These are phyloP conservation scores for Talaromyces adpressus DNA, from an alignment of 495 filamentous ascomycete genomes.

Conservation along the genomic window DNA sequence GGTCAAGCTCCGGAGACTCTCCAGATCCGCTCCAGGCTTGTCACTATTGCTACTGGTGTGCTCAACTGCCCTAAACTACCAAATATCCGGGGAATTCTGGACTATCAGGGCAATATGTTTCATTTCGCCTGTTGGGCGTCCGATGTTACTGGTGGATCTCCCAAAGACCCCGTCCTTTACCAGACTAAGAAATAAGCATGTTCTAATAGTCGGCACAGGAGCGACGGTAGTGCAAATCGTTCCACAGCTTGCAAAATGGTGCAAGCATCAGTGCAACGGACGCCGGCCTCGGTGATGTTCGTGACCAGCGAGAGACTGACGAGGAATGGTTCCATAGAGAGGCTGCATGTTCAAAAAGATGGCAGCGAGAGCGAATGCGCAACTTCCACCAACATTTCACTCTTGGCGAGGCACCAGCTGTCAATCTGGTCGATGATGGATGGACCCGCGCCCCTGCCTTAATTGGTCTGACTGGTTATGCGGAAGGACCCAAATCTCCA, in stretches of 20 bases:
- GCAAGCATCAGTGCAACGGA: slow-evolving; percentile 38
- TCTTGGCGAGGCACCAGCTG: background rate
- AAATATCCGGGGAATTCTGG: slow-evolving; percentile 11
- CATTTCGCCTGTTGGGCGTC: slow-evolving; percentile 41
- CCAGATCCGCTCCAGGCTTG: slow-evolving; percentile 13
- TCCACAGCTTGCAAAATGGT: slow-evolving; percentile 26
- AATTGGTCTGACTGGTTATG: slow-evolving; percentile 1
- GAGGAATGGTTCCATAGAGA: slow-evolving; percentile 4
- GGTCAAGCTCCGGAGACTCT: slow-evolving; percentile 8
- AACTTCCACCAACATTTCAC: slow-evolving; percentile 28
- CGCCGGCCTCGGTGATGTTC: slow-evolving; percentile 41
- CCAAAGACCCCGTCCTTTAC: slow-evolving; percentile 31
- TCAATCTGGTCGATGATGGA: slow-evolving; percentile 31
- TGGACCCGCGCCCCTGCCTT: slow-evolving; percentile 25
- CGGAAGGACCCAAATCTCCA: background rate
- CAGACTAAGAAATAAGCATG: slow-evolving; percentile 31
- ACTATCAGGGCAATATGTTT: slow-evolving; percentile 23
- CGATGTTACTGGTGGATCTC: slow-evolving; percentile 42
- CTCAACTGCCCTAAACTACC: slow-evolving; percentile 22
- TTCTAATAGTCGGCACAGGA: slow-evolving; percentile 44
- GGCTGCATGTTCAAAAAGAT: slow-evolving; percentile 32
- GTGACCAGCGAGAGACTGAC: slow-evolving; percentile 38
- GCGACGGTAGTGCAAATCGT: slow-evolving; percentile 38
- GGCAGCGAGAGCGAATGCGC: slow-evolving; percentile 31
- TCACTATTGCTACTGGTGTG: slow-evolving; percentile 14